Conservation (phyloP, 192 early-diverging fungal species). For the Entophlyctis helioformis region DNA sequence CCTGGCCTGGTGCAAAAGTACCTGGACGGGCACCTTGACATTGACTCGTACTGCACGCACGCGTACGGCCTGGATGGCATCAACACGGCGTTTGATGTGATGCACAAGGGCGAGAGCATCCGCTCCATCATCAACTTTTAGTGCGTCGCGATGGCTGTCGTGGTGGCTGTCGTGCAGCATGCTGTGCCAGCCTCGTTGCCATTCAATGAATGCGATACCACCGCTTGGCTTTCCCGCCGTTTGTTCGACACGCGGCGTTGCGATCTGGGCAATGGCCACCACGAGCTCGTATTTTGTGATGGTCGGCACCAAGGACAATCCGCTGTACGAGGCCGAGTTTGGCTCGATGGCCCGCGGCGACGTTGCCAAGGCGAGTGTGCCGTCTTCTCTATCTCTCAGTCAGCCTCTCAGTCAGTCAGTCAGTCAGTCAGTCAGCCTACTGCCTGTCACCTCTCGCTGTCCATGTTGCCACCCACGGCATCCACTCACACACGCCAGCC, state of each 20-base stretch:
- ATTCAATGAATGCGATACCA: no score
- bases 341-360: slow-evolving; percentile 15
- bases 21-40: slow-evolving; percentile 67
- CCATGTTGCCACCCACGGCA: no score
- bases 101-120: slow-evolving; percentile 57
- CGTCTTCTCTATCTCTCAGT: no score
- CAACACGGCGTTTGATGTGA: slow-evolving; percentile 86
- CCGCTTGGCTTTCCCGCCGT: no score
- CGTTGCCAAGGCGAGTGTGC: slow-evolving; percentile 7
- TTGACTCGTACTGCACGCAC: slow-evolving; percentile 76
- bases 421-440: no score
- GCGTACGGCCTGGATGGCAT: slow-evolving; percentile 69
- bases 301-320: slow-evolving; percentile 88
- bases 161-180: no score
- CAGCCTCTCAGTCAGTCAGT: no score
- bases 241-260: no score
- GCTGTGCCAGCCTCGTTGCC: no score
- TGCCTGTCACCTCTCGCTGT: no score
- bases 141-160: no score
- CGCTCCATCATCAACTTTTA: slow-evolving; percentile 19
- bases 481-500: not conserved
- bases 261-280: no score
- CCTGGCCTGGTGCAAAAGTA: slow-evolving; percentile 82
- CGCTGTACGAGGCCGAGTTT: slow-evolving; percentile 91
- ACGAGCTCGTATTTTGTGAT: slow-evolving; percentile 70